A percentile compares a stretch with the other conserved stretches of the same genome.
Evolutionary conservation across 1,284 basidiomycete species (phyloP).

Genomic region (Leccinum variabile): DNA sequence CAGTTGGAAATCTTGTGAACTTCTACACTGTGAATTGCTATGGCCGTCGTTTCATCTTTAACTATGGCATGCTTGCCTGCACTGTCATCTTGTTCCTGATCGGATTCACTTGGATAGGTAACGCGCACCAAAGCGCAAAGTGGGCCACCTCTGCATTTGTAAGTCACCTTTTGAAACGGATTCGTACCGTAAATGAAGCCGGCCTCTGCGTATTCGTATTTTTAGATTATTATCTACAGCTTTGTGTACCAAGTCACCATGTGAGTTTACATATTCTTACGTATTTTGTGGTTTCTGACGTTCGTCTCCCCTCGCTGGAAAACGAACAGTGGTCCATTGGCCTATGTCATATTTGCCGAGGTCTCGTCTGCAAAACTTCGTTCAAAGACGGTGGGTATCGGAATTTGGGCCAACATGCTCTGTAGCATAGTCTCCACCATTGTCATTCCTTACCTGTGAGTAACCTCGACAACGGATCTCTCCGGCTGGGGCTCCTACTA

Average conservation of each 20-base stretch:
- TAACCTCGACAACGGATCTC: background rate
- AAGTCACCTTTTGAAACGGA: background rate
- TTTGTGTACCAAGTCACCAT: slow-evolving; percentile 29
- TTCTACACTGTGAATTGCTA: too few species aligned
- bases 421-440: slow-evolving; percentile 26
- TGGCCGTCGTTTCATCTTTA: too few species aligned
- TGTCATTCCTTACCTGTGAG: slow-evolving; percentile 32
- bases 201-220: too few species aligned
- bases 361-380: slow-evolving; percentile 33
- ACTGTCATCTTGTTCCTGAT: slow-evolving; percentile 25
- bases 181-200: background rate
- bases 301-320: background rate
- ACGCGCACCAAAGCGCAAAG: slow-evolving; percentile 12
- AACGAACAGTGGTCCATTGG: slow-evolving; percentile 27
- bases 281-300: background rate
- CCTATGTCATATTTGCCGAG: slow-evolving; percentile 31
- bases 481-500: background rate
- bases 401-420: slow-evolving; percentile 23
- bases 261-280: slow-evolving; percentile 7
- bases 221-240: slow-evolving; percentile 31
- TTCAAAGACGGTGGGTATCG: slow-evolving; percentile 33
- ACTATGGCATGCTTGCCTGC: too few species aligned
- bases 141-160: slow-evolving; percentile 32
- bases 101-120: slow-evolving; percentile 30
- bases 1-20: too few species aligned